Percentiles rank a stretch among this genome's conserved stretches.
Conservation (phyloP, 495 filamentous ascomycete genomes). For the Margaritispora aquatica region DNA sequence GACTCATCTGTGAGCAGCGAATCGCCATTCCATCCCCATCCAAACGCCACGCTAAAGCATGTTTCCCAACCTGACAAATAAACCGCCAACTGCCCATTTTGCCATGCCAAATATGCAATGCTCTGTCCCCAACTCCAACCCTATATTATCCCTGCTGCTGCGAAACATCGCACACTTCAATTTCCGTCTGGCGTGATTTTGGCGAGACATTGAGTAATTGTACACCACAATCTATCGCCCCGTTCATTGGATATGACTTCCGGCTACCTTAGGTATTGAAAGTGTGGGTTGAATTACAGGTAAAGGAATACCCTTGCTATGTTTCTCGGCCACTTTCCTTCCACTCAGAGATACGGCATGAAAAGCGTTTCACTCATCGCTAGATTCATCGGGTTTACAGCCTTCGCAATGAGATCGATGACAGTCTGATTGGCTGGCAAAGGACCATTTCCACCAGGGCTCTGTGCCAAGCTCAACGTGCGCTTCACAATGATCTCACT, state of each 20-base stretch:
- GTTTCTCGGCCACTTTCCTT: too few species aligned
- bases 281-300: too few species aligned
- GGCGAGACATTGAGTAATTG: too few species aligned
- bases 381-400: slow-evolving; percentile 81
- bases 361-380: slow-evolving; percentile 83
- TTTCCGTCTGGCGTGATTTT: too few species aligned
- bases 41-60: neutral
- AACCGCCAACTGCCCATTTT: neutral
- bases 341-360: slow-evolving; percentile 92
- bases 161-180: too few species aligned
- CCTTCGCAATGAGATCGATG: slow-evolving; percentile 80
- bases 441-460: slow-evolving; percentile 43
- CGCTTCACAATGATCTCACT: slow-evolving; percentile 86
- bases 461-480: slow-evolving; percentile 70
- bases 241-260: too few species aligned
- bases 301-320: too few species aligned
- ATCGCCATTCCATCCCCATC: neutral
- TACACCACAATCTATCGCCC: too few species aligned
- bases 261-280: too few species aligned
- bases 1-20: neutral
- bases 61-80: neutral
- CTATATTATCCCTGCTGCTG: too few species aligned
- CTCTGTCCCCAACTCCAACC: neutral
- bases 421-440: slow-evolving; percentile 95
- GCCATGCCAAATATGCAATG: neutral